Evolutionary conservation across 176 grass and related monocot genomes (phyloP).

Genomic region (Hordeum marinum): DNA sequence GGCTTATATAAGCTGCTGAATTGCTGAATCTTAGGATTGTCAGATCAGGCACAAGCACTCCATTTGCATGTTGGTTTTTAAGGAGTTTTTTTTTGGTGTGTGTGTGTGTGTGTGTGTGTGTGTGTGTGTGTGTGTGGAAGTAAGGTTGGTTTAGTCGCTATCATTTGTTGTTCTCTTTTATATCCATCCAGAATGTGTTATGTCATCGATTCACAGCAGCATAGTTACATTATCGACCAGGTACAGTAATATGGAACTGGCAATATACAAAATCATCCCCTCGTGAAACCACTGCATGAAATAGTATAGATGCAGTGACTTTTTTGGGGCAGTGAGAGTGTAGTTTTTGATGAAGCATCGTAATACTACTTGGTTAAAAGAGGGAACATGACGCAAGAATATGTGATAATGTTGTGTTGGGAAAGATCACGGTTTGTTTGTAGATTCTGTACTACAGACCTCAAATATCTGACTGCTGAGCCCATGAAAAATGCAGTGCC

Average conservation of each 20-base stretch:
- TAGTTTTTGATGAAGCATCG: neutral
- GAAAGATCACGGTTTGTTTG: neutral
- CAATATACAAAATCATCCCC: neutral
- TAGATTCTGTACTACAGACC: conserved; percentile 10
- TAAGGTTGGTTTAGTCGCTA: neutral
- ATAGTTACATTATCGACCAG: neutral
- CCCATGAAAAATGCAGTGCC: conserved; percentile 42
- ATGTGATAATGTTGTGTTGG: neutral
- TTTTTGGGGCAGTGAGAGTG: neutral
- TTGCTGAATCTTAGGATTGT: neutral
- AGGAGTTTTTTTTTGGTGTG: neutral
- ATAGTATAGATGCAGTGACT: neutral
- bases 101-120: neutral
- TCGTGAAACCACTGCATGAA: neutral
- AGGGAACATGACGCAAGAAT: neutral
- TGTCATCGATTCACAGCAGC: neutral
- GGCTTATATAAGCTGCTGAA: conserved; percentile 1
- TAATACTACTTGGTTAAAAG: neutral
- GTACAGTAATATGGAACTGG: neutral
- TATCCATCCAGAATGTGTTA: neutral
- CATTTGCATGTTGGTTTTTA: neutral
- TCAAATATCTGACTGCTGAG: neutral
- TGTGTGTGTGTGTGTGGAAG: neutral
- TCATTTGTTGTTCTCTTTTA: neutral
- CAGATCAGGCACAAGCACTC: neutral